Percentiles rank a stretch among this genome's conserved stretches.
phyloP scores from a whole-genome alignment of 2,329 filamentous ascomycete species.

The Epichloe coenophiala region DNA sequence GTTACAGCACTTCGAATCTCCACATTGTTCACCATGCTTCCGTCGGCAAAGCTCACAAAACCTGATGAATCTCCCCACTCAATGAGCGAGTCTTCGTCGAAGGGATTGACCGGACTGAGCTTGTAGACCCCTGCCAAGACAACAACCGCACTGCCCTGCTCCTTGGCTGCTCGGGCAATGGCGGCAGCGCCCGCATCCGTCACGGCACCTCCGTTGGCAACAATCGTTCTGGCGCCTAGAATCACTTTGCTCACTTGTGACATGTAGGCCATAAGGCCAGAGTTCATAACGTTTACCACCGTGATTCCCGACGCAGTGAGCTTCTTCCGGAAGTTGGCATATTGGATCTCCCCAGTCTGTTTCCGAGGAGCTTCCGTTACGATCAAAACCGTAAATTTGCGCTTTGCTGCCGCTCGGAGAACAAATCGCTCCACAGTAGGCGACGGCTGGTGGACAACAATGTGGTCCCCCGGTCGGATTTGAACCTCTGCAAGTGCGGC shows the following conservation, averaged over 20 bases:
- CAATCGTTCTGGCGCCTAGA: slow-evolving; percentile 72
- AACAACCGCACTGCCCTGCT: slow-evolving; percentile 72
- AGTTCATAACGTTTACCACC: slow-evolving; percentile 74
- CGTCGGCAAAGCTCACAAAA: slow-evolving; percentile 66
- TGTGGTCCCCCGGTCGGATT: slow-evolving; percentile 84
- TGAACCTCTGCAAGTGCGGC: slow-evolving; percentile 78
- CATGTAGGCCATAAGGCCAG: slow-evolving; percentile 85
- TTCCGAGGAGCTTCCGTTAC: slow-evolving; percentile 46
- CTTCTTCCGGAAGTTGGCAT: slow-evolving; percentile 57
- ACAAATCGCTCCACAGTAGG: slow-evolving; percentile 82
- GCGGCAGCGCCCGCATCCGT: slow-evolving; percentile 72
- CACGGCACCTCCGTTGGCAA: slow-evolving; percentile 77
- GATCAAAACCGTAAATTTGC: slow-evolving; percentile 83
- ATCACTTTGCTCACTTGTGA: slow-evolving; percentile 92
- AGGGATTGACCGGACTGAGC: slow-evolving; percentile 78
- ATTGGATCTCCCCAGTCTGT: slow-evolving; percentile 24
- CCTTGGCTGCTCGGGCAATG: slow-evolving; percentile 73
- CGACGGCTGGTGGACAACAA: slow-evolving; percentile 79
- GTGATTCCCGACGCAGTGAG: slow-evolving; percentile 65
- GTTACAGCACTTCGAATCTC: slow-evolving; percentile 68
- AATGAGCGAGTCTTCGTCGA: slow-evolving; percentile 67
- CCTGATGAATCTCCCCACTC: slow-evolving; percentile 75
- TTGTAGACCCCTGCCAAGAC: slow-evolving; percentile 89
- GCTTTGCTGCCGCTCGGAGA: slow-evolving; percentile 71
- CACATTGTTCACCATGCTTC: slow-evolving; percentile 62